Evolutionary conservation across 2,329 filamentous ascomycete genomes (phyloP), one percentile per base, ranked within the genome.

Genomic region (Magnaporthales sp.): DNA sequence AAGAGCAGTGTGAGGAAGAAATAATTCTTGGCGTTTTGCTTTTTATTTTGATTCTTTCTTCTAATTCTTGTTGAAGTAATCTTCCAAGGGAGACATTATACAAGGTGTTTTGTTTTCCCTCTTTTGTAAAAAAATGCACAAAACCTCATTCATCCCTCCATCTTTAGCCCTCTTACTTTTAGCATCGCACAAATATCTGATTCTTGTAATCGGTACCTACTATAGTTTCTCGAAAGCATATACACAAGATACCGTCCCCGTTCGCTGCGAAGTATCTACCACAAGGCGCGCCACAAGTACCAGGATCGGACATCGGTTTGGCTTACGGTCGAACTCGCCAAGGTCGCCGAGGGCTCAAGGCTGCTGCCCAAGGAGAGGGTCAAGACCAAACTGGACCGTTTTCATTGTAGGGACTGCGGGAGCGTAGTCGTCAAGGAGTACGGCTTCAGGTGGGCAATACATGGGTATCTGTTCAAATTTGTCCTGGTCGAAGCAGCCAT

Each of bases 1-100:
- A 60, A 60, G 56, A 60, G 24, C 11, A 60, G 26, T 60, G 56
- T 60, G 56, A 60, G 56, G 56, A 60, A 60, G 56, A 60, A 60
- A 27, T 27, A 13, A 60, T 60, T 51, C 38, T 7, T 51, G 27
- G 27, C 29, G n/a, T 26, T 22, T 26, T 56, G 7, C 27, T 60
- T 60, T 60, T 60, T 6, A 13, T 60, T 9, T 27, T 60, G 27
- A 27, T 26, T 27, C 24, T 60, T 60, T 27, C 13, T 38, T 38
- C 32, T 13, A 38, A 24, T n/a, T 26, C 54, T 58, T 58, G 24
- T 26, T 58, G 3, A 24, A 27, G 22, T 15, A 11, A 58, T 27
- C 26, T 19, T 58, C 22, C 24, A 58, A 26, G 54, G 54, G 11
- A 58, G 54, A 58, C 54, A 58, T 58, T 26, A 58, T 58, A 58